These are phyloP conservation scores for Fraxinus cuspidata DNA, from an alignment of 257 asterid genomes.

Conservation along the genomic window DNA sequence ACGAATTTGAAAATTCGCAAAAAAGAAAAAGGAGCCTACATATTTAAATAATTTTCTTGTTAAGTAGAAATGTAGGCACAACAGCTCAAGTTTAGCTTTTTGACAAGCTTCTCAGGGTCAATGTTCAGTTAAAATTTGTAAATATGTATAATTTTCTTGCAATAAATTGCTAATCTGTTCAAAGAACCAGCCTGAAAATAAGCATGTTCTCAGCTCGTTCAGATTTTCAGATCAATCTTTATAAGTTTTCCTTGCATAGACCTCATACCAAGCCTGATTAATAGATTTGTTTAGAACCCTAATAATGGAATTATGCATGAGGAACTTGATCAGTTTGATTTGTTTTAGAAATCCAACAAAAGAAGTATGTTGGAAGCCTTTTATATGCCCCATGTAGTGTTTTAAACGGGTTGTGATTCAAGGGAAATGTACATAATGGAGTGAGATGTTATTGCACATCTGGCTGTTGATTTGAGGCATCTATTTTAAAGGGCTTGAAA, in stretches of 20 bases:
- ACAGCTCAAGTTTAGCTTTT: background rate
- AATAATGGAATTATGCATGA: background rate
- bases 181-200: background rate
- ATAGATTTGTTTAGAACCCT: background rate
- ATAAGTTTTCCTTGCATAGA: background rate
- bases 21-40: background rate
- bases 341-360: background rate
- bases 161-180: background rate
- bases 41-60: background rate
- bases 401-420: background rate
- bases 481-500: background rate
- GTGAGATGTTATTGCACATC: background rate
- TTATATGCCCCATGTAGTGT: background rate
- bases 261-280: background rate
- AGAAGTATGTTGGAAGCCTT: background rate
- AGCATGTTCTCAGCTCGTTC: background rate
- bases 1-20: background rate
- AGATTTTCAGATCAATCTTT: background rate
- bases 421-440: background rate
- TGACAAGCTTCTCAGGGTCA: background rate
- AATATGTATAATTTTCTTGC: background rate
- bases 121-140: background rate
- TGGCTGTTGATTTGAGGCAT: background rate
- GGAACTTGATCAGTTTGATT: background rate
- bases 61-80: background rate